Evolutionary conservation across 2,329 filamentous ascomycete species (phyloP).

Genomic region (Alternaria arbusti): DNA sequence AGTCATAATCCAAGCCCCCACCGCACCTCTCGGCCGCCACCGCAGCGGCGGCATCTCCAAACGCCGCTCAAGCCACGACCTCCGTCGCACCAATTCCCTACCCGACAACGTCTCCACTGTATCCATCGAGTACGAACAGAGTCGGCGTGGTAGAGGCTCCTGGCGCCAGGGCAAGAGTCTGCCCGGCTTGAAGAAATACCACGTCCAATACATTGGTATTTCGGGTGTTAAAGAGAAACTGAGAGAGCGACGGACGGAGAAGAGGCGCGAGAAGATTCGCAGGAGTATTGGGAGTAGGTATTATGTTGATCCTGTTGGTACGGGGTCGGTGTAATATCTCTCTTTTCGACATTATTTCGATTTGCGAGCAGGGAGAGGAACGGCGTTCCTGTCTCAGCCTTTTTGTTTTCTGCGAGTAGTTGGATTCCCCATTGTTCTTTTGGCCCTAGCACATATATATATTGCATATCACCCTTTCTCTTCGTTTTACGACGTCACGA

Average conservation of each 20-base stretch:
- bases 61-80: conserved; percentile 12
- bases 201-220: conserved; percentile 60
- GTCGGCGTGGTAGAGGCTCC: conserved; percentile 10
- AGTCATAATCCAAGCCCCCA: conserved; percentile 36
- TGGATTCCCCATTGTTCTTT: not conserved
- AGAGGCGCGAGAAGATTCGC: conserved; percentile 60
- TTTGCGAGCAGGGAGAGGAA: not conserved
- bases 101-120: conserved; percentile 21
- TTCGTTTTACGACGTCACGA: conserved; percentile 4
- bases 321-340: not conserved
- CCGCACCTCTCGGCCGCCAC: conserved; percentile 22
- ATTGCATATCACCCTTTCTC: not conserved
- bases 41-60: conserved; percentile 35
- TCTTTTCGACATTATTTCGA: not conserved
- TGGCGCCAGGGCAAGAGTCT: conserved; percentile 45
- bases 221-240: conserved; percentile 58
- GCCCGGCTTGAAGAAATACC: conserved; percentile 53
- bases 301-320: conserved; percentile 37
- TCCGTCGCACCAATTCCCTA: conserved; percentile 23
- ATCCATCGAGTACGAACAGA: conserved; percentile 16
- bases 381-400: not conserved
- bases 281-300: conserved; percentile 60
- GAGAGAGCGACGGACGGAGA: conserved; percentile 57
- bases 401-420: not conserved
- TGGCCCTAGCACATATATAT: not conserved